Conservation (phyloP, 352 stramenopile species). For the Detonula confervacea region DNA sequence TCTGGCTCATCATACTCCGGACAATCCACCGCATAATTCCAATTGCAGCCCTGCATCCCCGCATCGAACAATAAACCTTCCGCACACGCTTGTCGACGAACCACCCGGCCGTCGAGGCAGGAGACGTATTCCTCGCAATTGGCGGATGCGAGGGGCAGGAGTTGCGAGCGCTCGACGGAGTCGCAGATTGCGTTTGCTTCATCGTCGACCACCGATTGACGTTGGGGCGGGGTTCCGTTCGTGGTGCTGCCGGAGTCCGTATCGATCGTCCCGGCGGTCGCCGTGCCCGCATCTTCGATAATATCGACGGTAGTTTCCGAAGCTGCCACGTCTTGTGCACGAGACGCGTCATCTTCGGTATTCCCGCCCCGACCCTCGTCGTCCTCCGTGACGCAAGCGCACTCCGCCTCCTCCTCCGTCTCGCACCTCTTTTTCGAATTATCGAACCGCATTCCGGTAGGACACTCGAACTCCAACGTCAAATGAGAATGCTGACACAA, state of each 20-base stretch:
- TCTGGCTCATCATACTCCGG: background rate
- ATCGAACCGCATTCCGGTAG: conserved; percentile 13
- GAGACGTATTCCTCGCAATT: conserved; percentile 18
- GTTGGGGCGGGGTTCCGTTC: background rate
- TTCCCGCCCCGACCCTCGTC: background rate
- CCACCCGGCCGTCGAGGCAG: background rate
- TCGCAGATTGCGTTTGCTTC: conserved; percentile 5
- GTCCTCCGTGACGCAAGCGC: conserved; percentile 3
- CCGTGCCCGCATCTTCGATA: background rate
- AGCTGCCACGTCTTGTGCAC: background rate
- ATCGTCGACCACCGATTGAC: background rate
- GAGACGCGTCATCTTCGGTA: background rate
- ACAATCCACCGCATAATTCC: conserved; percentile 6
- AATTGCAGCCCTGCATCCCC: conserved; percentile 29
- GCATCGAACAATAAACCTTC: conserved; percentile 23
- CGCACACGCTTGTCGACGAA: conserved; percentile 5
- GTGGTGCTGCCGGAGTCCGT: background rate
- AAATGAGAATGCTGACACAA: conserved; percentile 28
- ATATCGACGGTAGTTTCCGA: background rate
- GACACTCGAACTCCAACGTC: conserved; percentile 23
- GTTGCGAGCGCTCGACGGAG: background rate
- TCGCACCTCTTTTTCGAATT: conserved; percentile 18
- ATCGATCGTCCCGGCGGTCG: background rate
- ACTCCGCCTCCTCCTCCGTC: conserved; percentile 2
- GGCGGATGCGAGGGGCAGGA: conserved; percentile 5